Percentiles rank a stretch among this genome's conserved stretches.
phyloP scores from a whole-genome alignment of 192 early-diverging fungal species.

The Spizellomyces sp. region DNA sequence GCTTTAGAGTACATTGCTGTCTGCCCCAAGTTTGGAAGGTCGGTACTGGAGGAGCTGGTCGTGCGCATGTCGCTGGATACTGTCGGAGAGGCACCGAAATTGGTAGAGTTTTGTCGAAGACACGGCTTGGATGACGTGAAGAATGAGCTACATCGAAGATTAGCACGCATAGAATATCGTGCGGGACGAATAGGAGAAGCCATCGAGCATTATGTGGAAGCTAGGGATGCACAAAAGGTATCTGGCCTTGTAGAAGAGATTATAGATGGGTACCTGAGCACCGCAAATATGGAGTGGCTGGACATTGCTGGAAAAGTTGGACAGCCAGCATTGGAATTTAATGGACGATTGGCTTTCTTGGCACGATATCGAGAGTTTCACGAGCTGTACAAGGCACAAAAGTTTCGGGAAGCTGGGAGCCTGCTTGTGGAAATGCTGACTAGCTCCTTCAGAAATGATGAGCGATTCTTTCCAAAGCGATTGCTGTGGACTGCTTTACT shows the following conservation, averaged over 20 bases:
- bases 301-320: constrained; percentile 41
- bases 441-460: background rate
- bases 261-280: constrained; percentile 51
- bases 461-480: constrained; percentile 45
- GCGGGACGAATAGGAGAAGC: constrained; percentile 62
- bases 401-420: constrained; percentile 39
- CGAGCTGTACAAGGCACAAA: constrained; percentile 42
- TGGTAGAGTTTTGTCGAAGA: constrained; percentile 52
- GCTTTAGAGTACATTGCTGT: constrained; percentile 54
- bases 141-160: constrained; percentile 44
- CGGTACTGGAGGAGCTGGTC: constrained; percentile 35
- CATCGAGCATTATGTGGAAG: constrained; percentile 61
- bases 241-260: constrained; percentile 59
- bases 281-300: constrained; percentile 40
- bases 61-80: constrained; percentile 57
- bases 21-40: constrained; percentile 8
- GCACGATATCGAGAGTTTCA: constrained; percentile 63
- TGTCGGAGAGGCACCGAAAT: constrained; percentile 46
- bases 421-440: constrained; percentile 51
- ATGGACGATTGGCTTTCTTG: constrained; percentile 57
- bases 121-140: constrained; percentile 38
- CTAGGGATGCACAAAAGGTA: constrained; percentile 48
- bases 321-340: constrained; percentile 18
- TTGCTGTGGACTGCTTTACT: constrained; percentile 55
- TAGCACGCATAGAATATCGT: constrained; percentile 54